Conservation (phyloP, 2,329 filamentous ascomycete species). For the Trichoderma oligosporum region DNA sequence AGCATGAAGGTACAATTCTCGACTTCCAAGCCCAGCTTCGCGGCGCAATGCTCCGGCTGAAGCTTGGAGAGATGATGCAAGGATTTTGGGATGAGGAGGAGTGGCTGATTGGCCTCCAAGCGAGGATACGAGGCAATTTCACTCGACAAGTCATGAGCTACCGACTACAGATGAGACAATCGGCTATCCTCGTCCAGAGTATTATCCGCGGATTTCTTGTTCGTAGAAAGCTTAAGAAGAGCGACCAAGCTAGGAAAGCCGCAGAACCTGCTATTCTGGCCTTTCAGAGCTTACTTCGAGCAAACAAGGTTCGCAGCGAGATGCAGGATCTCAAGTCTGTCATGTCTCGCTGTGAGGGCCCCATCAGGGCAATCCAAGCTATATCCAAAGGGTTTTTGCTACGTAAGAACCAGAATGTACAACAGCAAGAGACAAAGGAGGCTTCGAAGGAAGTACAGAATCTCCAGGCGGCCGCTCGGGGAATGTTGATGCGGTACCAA, state of each 20-base stretch:
- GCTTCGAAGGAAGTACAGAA: conserved; percentile 50
- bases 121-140: conserved; percentile 83
- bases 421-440: conserved; percentile 53
- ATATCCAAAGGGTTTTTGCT: conserved; percentile 63
- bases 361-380: conserved; percentile 63
- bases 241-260: conserved; percentile 65
- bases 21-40: conserved; percentile 86
- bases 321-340: conserved; percentile 54
- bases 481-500: conserved; percentile 58
- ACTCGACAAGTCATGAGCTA: conserved; percentile 79
- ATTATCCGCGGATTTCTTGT: conserved; percentile 70
- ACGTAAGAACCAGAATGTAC: conserved; percentile 54
- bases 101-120: conserved; percentile 75
- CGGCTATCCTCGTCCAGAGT: conserved; percentile 77
- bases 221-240: conserved; percentile 58
- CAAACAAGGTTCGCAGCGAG: conserved; percentile 59
- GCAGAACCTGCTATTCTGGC: conserved; percentile 69
- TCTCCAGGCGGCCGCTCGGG: conserved; percentile 65
- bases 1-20: conserved; percentile 66
- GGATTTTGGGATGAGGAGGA: conserved; percentile 82
- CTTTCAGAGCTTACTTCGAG: conserved; percentile 77
- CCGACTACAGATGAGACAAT: conserved; percentile 74
- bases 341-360: conserved; percentile 58
- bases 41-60: conserved; percentile 73
- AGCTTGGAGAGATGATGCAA: conserved; percentile 80